Evolutionary conservation across 106 monocot genomes (phyloP).

Genomic region (Platanthera zijinensis): DNA sequence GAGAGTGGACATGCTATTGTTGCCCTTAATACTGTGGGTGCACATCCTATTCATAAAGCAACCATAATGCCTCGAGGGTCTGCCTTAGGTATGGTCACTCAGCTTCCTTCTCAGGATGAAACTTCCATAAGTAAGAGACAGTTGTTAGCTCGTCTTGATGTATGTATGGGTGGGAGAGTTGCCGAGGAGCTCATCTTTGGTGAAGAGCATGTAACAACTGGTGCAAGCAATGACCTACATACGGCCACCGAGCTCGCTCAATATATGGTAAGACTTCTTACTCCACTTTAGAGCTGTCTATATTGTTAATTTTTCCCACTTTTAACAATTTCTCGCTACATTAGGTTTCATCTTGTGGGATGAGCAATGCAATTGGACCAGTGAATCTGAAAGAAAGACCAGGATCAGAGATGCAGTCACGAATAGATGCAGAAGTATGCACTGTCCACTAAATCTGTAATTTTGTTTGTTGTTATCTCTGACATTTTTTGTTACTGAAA

Average conservation of each 20-base stretch:
- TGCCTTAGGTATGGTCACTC: conserved; percentile 96
- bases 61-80: conserved; percentile 91
- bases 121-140: conserved; percentile 93
- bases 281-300: background rate
- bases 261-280: conserved; percentile 59
- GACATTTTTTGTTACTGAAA: background rate
- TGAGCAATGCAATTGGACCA: conserved; percentile 91
- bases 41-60: conserved; percentile 93
- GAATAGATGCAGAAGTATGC: conserved; percentile 94
- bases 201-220: conserved; percentile 72
- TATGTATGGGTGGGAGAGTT: conserved; percentile 99
- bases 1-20: conserved; percentile 97
- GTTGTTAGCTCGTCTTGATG: conserved; percentile 87
- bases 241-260: conserved; percentile 89
- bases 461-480: background rate
- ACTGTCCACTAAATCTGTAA: background rate
- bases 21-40: conserved; percentile 89
- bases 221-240: conserved; percentile 84
- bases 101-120: conserved; percentile 91
- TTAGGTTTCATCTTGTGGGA: conserved; percentile 94
- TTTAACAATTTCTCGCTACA: background rate
- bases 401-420: conserved; percentile 91
- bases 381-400: conserved; percentile 80
- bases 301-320: background rate
- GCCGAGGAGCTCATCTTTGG: conserved; percentile 98